Conservation (phyloP, 2,329 filamentous ascomycete species). For the Rhynchosporium graminicola region DNA sequence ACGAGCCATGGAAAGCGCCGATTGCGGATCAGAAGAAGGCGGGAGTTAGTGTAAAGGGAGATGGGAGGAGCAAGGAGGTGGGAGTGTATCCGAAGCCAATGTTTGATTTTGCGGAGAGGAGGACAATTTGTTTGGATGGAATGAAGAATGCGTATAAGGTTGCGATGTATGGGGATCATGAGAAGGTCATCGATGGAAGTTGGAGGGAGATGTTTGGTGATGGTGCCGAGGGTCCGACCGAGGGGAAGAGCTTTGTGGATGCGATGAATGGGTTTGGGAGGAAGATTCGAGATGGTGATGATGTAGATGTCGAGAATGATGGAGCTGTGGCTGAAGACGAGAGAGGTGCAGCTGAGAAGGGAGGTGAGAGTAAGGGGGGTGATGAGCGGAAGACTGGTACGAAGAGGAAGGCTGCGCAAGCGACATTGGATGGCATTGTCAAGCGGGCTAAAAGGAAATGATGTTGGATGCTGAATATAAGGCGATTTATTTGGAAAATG, state of each 20-base stretch:
- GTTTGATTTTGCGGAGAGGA: constrained; percentile 70
- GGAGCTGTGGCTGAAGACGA: constrained; percentile 25
- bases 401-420: constrained; percentile 30
- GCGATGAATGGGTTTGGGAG: constrained; percentile 19
- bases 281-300: constrained; percentile 16
- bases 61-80: constrained; percentile 49
- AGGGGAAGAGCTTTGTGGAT: constrained; percentile 25
- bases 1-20: constrained; percentile 77
- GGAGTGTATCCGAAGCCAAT: constrained; percentile 71
- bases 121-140: constrained; percentile 61
- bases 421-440: constrained; percentile 32
- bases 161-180: constrained; percentile 64
- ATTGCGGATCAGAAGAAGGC: constrained; percentile 68
- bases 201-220: constrained; percentile 52
- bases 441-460: constrained; percentile 28
- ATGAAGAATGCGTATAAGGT: constrained; percentile 72
- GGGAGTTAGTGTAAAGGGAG: constrained; percentile 60
- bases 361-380: constrained; percentile 24
- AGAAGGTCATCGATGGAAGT: constrained; percentile 60
- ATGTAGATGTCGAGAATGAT: constrained; percentile 19
- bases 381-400: constrained; percentile 15
- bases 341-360: constrained; percentile 23
- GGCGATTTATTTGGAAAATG: not conserved
- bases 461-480: not conserved
- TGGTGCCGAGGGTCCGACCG: constrained; percentile 38